Percentiles rank a stretch among this genome's conserved stretches.
These are phyloP conservation scores for Hypoxylon fuscum DNA, from an alignment of 495 filamentous ascomycete species.

Conservation along the genomic window DNA sequence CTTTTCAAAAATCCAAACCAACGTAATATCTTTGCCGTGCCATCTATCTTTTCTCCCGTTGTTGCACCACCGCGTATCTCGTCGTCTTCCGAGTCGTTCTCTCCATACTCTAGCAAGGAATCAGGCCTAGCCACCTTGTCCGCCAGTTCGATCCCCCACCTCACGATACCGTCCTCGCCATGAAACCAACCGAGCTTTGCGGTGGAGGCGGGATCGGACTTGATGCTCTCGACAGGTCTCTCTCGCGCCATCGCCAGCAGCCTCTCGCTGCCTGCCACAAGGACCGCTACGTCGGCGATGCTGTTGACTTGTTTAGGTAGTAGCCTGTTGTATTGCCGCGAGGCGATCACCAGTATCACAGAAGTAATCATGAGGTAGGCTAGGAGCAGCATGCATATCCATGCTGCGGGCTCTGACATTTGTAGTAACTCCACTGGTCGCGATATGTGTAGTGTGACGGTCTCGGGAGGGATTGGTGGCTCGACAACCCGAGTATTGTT, in stretches of 20 bases:
- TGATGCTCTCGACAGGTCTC: constrained; percentile 2
- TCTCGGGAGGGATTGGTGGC: background rate
- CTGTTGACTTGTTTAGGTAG: constrained; percentile 30
- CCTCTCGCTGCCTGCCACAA: constrained; percentile 33
- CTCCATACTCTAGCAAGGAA: background rate
- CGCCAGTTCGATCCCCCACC: constrained; percentile 28
- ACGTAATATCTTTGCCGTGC: no score
- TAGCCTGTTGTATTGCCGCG: constrained; percentile 11
- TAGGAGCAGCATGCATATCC: constrained; percentile 50
- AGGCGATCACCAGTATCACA: constrained; percentile 30
- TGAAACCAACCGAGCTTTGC: constrained; percentile 23
- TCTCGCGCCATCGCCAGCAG: constrained; percentile 18
- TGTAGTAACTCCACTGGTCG: constrained; percentile 44
- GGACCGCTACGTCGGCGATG: constrained; percentile 32
- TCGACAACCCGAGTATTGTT: constrained; percentile 3
- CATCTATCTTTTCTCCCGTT: no score
- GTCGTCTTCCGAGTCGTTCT: background rate
- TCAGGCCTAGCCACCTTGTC: background rate
- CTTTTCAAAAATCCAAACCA: no score
- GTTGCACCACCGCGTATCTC: background rate
- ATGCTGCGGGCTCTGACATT: constrained; percentile 46
- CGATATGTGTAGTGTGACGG: constrained; percentile 16
- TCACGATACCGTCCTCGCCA: constrained; percentile 1
- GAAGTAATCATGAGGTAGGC: constrained; percentile 45
- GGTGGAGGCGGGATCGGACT: background rate